phyloP scores from a whole-genome alignment of 164 flowering plant species.

The Amborella trichopoda region DNA sequence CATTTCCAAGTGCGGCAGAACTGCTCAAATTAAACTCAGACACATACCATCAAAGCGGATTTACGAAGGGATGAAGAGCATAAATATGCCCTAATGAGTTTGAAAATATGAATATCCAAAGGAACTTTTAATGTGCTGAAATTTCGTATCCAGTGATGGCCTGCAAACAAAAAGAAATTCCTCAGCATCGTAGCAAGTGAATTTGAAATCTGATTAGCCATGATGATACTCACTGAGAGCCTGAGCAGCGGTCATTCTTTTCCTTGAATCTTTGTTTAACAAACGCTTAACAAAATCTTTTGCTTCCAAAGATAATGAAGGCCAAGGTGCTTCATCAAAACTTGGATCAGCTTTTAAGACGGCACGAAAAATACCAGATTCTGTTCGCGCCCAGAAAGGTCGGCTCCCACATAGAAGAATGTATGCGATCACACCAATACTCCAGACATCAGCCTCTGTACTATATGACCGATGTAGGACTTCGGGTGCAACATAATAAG shows the following conservation, averaged over 20 bases:
- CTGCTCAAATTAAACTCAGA: too few relatives aligned
- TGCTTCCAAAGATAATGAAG: conserved; percentile 67
- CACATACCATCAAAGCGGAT: conserved; percentile 90
- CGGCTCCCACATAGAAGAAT: conserved; percentile 94
- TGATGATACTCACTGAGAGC: conserved; percentile 60
- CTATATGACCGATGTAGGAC: conserved; percentile 83
- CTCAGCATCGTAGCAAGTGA: too few relatives aligned
- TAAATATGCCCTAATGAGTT: conserved; percentile 69
- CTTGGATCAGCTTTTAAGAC: conserved; percentile 84
- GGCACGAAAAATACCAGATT: conserved; percentile 86
- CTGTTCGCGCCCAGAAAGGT: conserved; percentile 98
- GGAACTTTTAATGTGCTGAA: conserved; percentile 43
- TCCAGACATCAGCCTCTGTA: conserved; percentile 97
- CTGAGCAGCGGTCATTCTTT: conserved; percentile 81
- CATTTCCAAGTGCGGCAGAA: too few relatives aligned
- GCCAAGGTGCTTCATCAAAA: conserved; percentile 89
- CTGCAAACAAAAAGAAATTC: conserved; percentile 34
- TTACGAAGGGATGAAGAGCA: conserved; percentile 84
- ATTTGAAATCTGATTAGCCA: too few relatives aligned
- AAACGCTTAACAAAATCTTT: conserved; percentile 80
- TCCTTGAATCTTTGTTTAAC: conserved; percentile 69
- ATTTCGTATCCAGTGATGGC: conserved; percentile 87
- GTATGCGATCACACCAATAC: conserved; percentile 92
- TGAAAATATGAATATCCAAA: conserved; percentile 64
- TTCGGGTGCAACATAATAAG: conserved; percentile 98